These are phyloP conservation scores for Dalechampia spathulata DNA, from an alignment of 441 rosid genomes.

Conservation along the genomic window DNA sequence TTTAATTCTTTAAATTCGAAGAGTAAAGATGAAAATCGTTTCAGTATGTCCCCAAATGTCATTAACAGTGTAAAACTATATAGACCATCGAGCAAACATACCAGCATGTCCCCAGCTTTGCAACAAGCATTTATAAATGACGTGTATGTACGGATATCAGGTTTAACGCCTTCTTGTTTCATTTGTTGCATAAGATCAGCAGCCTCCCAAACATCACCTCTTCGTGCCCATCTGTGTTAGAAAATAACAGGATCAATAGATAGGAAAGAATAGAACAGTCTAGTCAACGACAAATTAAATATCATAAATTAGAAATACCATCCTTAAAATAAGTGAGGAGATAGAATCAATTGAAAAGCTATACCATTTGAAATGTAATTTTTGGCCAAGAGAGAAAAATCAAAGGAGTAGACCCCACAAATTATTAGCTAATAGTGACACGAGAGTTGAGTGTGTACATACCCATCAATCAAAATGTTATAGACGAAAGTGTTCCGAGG, in stretches of 20 bases:
- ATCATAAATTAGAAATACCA: not conserved
- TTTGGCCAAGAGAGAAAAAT: not conserved
- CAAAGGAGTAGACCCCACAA: no score
- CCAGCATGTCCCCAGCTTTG: slow-evolving; percentile 97
- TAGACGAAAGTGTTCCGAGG: slow-evolving; percentile 73
- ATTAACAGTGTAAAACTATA: no score
- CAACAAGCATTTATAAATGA: slow-evolving; percentile 93
- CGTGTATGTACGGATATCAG: slow-evolving; percentile 86
- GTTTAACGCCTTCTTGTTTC: slow-evolving; percentile 76
- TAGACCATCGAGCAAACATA: slow-evolving; percentile 17
- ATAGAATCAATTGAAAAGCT: not conserved
- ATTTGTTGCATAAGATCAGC: slow-evolving; percentile 93
- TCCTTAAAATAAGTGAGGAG: not conserved
- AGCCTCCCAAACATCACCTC: slow-evolving; percentile 99
- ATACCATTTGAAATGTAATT: not conserved
- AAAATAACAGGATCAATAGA: slow-evolving; percentile 7
- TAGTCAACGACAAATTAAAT: not conserved
- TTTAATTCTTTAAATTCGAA: no score
- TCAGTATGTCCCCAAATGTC: no score
- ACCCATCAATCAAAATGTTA: slow-evolving; percentile 95
- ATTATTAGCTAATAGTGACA: no score
- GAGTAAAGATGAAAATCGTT: no score
- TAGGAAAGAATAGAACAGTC: not conserved
- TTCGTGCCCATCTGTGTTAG: slow-evolving; percentile 75
- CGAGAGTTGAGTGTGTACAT: slow-evolving; percentile 9